Evolutionary conservation across 2,329 filamentous ascomycete species (phyloP).

Genomic region (Cryphonectria japonica): DNA sequence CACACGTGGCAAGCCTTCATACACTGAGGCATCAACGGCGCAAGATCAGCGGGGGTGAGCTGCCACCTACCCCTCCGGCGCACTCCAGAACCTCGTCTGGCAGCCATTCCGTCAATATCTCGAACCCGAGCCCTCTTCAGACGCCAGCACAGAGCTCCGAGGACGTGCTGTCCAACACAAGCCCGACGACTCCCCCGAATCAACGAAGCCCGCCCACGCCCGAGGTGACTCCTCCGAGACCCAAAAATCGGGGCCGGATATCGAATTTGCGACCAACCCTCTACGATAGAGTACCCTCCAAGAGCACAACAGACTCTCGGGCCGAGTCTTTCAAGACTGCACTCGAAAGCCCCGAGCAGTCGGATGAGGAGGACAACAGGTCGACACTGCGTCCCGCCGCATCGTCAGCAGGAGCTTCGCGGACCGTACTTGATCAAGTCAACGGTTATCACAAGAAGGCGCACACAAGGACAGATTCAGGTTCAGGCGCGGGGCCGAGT

Average conservation of each 20-base stretch:
- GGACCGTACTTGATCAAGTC: conserved; percentile 47
- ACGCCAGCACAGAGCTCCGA: conserved; percentile 45
- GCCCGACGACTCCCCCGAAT: conserved; percentile 65
- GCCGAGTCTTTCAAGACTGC: conserved; percentile 76
- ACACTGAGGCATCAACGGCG: conserved; percentile 47
- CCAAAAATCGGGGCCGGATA: conserved; percentile 42
- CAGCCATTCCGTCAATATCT: conserved; percentile 49
- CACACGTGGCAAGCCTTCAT: conserved; percentile 44
- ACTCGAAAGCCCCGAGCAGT: conserved; percentile 64
- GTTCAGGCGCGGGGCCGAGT: conserved; percentile 48
- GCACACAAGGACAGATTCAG: conserved; percentile 46
- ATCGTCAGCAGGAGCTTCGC: conserved; percentile 48
- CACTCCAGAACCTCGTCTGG: conserved; percentile 63
- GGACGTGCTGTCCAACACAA: conserved; percentile 42
- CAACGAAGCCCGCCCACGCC: conserved; percentile 74
- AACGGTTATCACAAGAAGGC: conserved; percentile 39
- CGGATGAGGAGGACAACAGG: conserved; percentile 58
- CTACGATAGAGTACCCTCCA: conserved; percentile 54
- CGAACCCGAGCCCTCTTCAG: conserved; percentile 46
- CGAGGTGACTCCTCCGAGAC: conserved; percentile 72
- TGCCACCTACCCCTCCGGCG: conserved; percentile 66
- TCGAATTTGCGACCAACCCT: conserved; percentile 51
- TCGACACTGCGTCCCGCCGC: conserved; percentile 46
- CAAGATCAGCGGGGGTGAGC: conserved; percentile 49
- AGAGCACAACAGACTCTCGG: conserved; percentile 61